Base-by-base conservation (phyloP, 2,329 filamentous ascomycete species). In the Nakataea oryzae region DNA sequence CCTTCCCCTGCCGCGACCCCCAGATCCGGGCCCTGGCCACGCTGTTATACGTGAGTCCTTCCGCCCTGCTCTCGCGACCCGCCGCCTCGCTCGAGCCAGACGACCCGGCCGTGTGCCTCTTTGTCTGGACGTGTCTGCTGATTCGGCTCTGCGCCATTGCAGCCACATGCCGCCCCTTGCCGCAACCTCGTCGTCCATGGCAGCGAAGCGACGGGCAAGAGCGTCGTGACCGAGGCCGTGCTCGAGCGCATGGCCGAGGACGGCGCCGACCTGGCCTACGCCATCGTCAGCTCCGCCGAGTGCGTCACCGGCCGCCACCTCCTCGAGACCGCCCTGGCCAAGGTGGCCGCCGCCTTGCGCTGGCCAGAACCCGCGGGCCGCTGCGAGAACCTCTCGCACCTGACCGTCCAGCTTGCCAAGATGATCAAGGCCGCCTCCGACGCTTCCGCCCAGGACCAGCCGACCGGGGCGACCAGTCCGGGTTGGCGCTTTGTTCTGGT, bases 141-240 rank as follows among this genome's bases (percentile, higher is more conserved):
- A 59, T n/a, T 3, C 24, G 41, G 41, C 21, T 6, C 41, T n/a
- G 17, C 24, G 17, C 21, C 41, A 26, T 29, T 17, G 17, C 70
- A 90, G 85, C 83, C 86, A 27, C 74, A 77, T 58, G 80, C 87
- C n/a, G 87, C 90, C 32, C 87, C 85, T 62, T 89, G 89, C 62
- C 79, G 85, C 13, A 89, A 90, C 64, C 73, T 97, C 13, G 86
- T 97, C 27, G 74, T 96, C 59, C 87, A 97, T 73, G 95, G 95
- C 60, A 85, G 92, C 32, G 87, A 93, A 69, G 88, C 91, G 2
- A 96, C 93, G 0, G 93, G 92, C 54, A 97, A 97, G 76, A 90
- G 86, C 34, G 83, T 84, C 58, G 81, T 96, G 60, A 79, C 88
- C 3, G 79, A 80, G 62, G 79, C 81, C 3, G 81, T 91, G 21